Evolutionary conservation across 768 basidiomycete species (phyloP), one percentile per base, ranked within the genome.

Genomic region (Exidia glandulosa): DNA sequence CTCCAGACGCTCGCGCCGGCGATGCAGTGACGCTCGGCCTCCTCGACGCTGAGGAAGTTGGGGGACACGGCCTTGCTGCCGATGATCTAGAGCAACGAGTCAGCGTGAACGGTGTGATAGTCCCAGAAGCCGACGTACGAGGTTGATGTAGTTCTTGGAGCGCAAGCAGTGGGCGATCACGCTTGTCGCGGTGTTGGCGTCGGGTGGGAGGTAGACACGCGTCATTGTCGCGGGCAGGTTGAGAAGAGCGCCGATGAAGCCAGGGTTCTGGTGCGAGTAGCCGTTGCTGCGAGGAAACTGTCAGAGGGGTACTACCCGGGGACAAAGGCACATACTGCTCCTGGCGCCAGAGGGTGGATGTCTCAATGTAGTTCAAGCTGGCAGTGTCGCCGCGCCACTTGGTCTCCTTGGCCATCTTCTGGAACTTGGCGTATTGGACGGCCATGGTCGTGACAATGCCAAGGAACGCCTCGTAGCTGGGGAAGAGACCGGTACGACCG

Each of bases 361-460:
- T 94, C 72, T 93, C 90, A 65, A 95, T 77, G 67, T 91, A 94
- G 70, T 89, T 92, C 63, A 93, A 77, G 9, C 85, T 86, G 3
- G 87, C 83, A 60, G 81, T 73, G 19, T 82, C 79, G 59, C 82
- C 76, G 36, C 90, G 78, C 92, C 92, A 95, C 1, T 72, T 73
- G 6, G 84, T 87, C 66, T 89, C 87, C 7, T 63, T 63, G 3
- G 81, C 87, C 81, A 92, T 89, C 74, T 94, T 94, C 57, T 80
- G 70, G 72, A 94, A 94, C 71, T 94, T 94, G 74, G 83, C 78
- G 69, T 94, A 94, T 66, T 90, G 88, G 2, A 88, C 86, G 82
- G 87, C 85, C 90, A 93, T 92, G 19, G 90, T 94, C 59, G 87
- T 85, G 30, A 94, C 72, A 70, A 94, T 94, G 48, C 90, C 90